Evolutionary conservation across 2,329 filamentous ascomycete species (phyloP).

Genomic region (Xylariaceae sp.): DNA sequence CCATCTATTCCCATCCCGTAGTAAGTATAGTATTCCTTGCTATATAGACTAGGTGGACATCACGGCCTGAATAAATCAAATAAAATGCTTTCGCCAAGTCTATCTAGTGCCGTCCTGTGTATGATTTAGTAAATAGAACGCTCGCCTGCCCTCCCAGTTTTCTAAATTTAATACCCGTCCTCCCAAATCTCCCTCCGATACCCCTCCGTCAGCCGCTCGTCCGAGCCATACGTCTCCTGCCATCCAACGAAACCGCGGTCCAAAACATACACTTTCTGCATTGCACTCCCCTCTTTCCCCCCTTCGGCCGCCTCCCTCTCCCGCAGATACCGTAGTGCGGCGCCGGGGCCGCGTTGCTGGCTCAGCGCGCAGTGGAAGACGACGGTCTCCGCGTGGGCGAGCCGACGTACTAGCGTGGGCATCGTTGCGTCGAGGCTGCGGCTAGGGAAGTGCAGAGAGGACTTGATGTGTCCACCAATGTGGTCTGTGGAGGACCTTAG

Average conservation of each 20-base stretch:
- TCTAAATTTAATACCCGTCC: constrained; percentile 47
- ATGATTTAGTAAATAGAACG: too few species aligned
- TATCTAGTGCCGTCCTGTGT: too few species aligned
- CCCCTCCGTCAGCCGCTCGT: constrained; percentile 79
- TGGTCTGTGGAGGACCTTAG: constrained; percentile 62
- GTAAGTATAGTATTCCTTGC: too few species aligned
- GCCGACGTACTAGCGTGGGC: constrained; percentile 78
- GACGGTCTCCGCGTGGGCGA: constrained; percentile 78
- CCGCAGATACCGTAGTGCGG: constrained; percentile 77
- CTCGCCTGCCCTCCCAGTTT: not conserved
- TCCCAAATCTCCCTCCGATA: constrained; percentile 87
- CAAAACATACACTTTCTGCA: constrained; percentile 78
- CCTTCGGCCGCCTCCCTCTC: constrained; percentile 59
- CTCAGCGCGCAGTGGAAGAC: constrained; percentile 94
- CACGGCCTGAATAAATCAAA: too few species aligned
- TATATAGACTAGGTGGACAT: too few species aligned
- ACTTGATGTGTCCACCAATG: constrained; percentile 85
- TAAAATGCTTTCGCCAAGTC: too few species aligned
- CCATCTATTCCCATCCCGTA: too few species aligned
- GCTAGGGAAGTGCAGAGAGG: constrained; percentile 75
- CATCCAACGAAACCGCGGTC: constrained; percentile 85
- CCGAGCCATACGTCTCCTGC: constrained; percentile 82
- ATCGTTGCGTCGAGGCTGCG: constrained; percentile 72
- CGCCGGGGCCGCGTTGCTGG: constrained; percentile 85
- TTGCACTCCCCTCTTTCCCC: too few species aligned